Evolutionary conservation across 148 eudicot species (phyloP).

Genomic region (Cornus florida): DNA sequence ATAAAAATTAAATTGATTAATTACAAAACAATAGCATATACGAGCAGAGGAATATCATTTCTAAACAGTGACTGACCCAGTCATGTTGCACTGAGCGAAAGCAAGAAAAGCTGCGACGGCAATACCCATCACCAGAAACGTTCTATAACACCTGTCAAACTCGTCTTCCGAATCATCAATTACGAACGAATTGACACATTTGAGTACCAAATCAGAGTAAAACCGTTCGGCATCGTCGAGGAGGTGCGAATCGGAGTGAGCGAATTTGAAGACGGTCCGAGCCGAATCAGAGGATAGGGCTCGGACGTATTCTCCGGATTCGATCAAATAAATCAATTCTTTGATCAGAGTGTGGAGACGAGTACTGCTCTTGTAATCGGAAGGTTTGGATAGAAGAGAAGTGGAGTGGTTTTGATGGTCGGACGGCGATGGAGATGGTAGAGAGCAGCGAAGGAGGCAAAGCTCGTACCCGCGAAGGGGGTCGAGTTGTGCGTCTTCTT

Average conservation of each 20-base stretch:
- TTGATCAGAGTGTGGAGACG: slow-evolving; percentile 34
- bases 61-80: slow-evolving; percentile 50
- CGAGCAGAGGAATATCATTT: background rate
- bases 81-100: slow-evolving; percentile 68
- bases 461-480: slow-evolving; percentile 61
- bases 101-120: slow-evolving; percentile 79
- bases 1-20: background rate
- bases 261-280: slow-evolving; percentile 28
- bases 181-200: slow-evolving; percentile 45
- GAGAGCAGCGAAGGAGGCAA: slow-evolving; percentile 84
- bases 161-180: slow-evolving; percentile 18
- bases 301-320: slow-evolving; percentile 57
- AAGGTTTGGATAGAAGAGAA: background rate
- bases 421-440: slow-evolving; percentile 29
- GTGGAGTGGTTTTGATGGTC: background rate
- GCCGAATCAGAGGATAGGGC: slow-evolving; percentile 64
- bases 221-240: slow-evolving; percentile 39
- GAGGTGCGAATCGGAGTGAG: slow-evolving; percentile 15
- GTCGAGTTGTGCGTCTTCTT: slow-evolving; percentile 16
- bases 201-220: slow-evolving; percentile 45
- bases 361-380: background rate
- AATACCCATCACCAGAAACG: slow-evolving; percentile 45
- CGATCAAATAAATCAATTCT: slow-evolving; percentile 43
- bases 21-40: background rate
- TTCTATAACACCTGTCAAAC: slow-evolving; percentile 22